phyloP scores from a whole-genome alignment of 2,329 filamentous ascomycete genomes.

The Stachybotrys chlorohalonatus region DNA sequence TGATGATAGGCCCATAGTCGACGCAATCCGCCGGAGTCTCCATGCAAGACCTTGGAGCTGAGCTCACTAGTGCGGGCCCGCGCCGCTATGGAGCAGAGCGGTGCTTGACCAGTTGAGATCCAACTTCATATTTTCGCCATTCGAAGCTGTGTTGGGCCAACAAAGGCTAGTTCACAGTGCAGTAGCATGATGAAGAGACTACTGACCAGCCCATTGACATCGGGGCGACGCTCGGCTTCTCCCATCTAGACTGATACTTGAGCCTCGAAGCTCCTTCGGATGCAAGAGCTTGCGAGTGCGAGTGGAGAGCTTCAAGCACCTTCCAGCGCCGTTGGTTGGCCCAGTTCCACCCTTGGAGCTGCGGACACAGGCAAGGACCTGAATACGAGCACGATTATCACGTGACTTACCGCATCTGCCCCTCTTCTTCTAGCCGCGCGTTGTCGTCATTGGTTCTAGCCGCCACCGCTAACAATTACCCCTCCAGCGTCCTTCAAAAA shows the following conservation, averaged over 20 bases:
- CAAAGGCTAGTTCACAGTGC: too few species aligned
- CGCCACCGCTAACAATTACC: conserved; percentile 27
- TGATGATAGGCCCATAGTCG: neutral
- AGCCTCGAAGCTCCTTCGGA: neutral
- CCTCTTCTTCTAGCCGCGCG: conserved; percentile 6
- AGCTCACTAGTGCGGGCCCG: neutral
- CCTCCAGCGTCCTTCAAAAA: conserved; percentile 31
- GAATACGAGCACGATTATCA: conserved; percentile 7
- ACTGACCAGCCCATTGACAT: too few species aligned
- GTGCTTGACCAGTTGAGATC: too few species aligned
- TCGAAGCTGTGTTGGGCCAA: too few species aligned
- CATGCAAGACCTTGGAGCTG: neutral
- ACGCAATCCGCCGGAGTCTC: neutral
- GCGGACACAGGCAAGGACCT: neutral
- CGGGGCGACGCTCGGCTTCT: too few species aligned
- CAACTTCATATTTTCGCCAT: too few species aligned
- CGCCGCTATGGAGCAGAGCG: neutral
- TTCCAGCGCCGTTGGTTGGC: neutral
- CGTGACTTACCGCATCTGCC: conserved; percentile 16
- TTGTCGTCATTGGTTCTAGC: conserved; percentile 14
- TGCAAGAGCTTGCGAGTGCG: neutral
- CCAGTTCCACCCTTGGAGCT: neutral
- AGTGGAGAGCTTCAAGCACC: neutral
- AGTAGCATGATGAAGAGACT: too few species aligned
- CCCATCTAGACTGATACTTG: neutral